A percentile compares a stretch with the other conserved stretches of the same genome.
Evolutionary conservation across 1,284 basidiomycete species (phyloP).

Genomic region (Afroboletus lepidellus): DNA sequence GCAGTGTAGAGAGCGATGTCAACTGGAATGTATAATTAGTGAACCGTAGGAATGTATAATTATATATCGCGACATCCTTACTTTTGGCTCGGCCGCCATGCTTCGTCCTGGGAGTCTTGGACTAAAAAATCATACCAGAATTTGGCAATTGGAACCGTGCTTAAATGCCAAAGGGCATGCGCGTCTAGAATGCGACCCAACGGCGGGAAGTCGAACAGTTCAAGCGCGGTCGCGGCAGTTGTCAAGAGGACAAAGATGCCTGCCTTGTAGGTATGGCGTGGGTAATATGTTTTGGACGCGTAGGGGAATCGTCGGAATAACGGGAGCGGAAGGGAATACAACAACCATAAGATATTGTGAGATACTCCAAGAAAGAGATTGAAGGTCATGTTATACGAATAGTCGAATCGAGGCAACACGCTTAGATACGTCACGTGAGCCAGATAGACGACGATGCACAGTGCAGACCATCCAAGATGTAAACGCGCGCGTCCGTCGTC

Average conservation of each 20-base stretch:
- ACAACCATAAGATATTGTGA: constrained; percentile 86
- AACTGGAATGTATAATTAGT: constrained; percentile 19
- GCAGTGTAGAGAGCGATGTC: not conserved
- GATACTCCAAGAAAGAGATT: constrained; percentile 75
- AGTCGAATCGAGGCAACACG: constrained; percentile 83
- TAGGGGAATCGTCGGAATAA: constrained; percentile 54
- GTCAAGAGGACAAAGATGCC: constrained; percentile 69
- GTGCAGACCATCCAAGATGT: constrained; percentile 40
- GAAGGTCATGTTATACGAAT: constrained; percentile 92
- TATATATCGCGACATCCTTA: constrained; percentile 6
- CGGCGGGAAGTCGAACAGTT: constrained; percentile 93
- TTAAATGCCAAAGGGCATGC: constrained; percentile 92
- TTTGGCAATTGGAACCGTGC: constrained; percentile 77
- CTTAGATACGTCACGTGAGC: constrained; percentile 79
- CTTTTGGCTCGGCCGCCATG: constrained; percentile 42
- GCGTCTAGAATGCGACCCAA: constrained; percentile 80
- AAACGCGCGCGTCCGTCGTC: constrained; percentile 7
- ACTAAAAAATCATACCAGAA: constrained; percentile 86
- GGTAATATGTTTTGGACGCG: constrained; percentile 52
- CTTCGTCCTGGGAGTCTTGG: constrained; percentile 61
- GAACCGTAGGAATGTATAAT: constrained; percentile 6
- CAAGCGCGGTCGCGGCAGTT: constrained; percentile 76
- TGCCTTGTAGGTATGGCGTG: constrained; percentile 52
- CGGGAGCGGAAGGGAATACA: constrained; percentile 61
- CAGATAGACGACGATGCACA: constrained; percentile 55